Evolutionary conservation across 2,329 filamentous ascomycete genomes (phyloP).

Genomic region (Escovopsis weberi): DNA sequence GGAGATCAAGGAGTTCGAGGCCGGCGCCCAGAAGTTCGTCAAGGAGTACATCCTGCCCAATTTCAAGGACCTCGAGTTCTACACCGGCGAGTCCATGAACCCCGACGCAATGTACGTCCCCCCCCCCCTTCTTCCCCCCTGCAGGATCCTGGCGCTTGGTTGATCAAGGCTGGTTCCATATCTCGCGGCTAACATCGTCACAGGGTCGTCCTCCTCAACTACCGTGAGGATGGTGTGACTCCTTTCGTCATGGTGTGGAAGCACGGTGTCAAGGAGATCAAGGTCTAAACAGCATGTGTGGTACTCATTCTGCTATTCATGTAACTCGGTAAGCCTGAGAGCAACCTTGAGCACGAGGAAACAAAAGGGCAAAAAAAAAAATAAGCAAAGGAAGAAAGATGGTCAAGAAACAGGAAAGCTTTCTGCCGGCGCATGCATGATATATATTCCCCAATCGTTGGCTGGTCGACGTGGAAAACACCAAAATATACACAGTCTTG

Average conservation of each 20-base stretch:
- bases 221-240: constrained; percentile 89
- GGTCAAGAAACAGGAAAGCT: no score
- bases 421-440: no score
- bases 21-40: constrained; percentile 55
- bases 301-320: constrained; percentile 1
- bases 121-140: not conserved
- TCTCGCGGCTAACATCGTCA: constrained; percentile 4
- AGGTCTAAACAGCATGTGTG: constrained; percentile 55
- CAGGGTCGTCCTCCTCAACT: constrained; percentile 86
- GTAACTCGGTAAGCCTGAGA: no score
- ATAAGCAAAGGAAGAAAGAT: no score
- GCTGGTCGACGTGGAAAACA: no score
- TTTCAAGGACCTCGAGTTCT: constrained; percentile 96
- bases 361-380: not conserved
- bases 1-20: constrained; percentile 66
- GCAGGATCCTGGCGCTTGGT: not conserved
- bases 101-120: constrained; percentile 75
- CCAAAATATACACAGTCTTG: no score
- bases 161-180: no score
- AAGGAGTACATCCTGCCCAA: constrained; percentile 70
- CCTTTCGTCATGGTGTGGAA: constrained; percentile 90
- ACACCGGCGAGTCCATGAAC: constrained; percentile 84
- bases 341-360: not conserved
- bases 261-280: constrained; percentile 76
- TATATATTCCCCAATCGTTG: no score